A percentile compares a stretch with the other conserved stretches of the same genome.
These are phyloP conservation scores for Nitzschia sp. DNA, from an alignment of 108 stramenopile genomes.

Conservation along the genomic window DNA sequence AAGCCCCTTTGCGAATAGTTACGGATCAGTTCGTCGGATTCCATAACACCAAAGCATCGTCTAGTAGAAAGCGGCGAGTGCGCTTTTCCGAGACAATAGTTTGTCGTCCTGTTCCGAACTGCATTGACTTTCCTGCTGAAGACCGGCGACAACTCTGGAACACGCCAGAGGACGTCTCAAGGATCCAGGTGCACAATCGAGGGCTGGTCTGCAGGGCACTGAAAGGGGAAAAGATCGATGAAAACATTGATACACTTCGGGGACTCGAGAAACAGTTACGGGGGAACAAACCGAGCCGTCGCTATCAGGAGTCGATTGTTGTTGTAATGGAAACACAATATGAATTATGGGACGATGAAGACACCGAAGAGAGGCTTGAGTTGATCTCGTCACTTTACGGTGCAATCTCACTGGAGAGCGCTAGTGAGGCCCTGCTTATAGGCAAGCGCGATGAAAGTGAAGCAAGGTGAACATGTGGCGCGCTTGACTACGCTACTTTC, in stretches of 20 bases:
- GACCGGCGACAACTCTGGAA: constrained; percentile 3
- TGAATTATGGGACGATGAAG: constrained; percentile 8
- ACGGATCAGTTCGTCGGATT: too few species aligned
- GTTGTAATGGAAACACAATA: constrained; percentile 11
- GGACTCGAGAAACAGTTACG: not conserved
- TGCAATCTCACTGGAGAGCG: not conserved
- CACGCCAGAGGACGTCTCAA: not conserved
- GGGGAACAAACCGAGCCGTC: not conserved
- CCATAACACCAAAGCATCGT: not conserved
- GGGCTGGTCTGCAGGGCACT: not conserved
- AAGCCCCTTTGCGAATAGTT: too few species aligned
- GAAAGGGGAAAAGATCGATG: not conserved
- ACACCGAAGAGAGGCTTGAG: not conserved
- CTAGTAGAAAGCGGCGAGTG: not conserved
- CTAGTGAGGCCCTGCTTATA: not conserved
- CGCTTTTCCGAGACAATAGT: not conserved
- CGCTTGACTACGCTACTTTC: too few species aligned
- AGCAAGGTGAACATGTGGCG: not conserved
- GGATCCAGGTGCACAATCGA: not conserved
- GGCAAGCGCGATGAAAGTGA: not conserved
- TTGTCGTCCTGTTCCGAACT: not conserved
- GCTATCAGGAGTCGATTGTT: constrained; percentile 1
- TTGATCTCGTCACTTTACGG: not conserved
- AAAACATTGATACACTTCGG: not conserved
- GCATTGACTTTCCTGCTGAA: not conserved